Base-by-base conservation (phyloP, 2,329 filamentous ascomycete genomes). In the Colletotrichum sp. region DNA sequence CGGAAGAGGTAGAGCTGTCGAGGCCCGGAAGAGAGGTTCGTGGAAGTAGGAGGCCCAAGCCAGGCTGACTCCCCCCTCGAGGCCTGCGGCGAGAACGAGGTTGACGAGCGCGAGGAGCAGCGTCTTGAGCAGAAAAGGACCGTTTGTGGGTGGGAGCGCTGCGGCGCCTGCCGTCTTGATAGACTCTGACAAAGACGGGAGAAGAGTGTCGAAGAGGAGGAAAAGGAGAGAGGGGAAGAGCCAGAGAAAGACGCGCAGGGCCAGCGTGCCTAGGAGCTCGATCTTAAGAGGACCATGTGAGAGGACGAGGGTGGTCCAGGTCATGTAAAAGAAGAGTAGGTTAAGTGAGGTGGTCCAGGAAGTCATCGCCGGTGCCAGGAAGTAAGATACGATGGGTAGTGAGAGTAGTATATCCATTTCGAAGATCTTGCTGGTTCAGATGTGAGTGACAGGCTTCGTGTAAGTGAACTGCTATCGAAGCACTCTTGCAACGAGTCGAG, bases 291-390 rank as follows among this genome's bases (percentile, higher is more conserved):
- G 92, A 1, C 93, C 89, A 80, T 98, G 94, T 8, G 94, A 94
- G 5, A 96, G 87, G 52, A 98, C 92, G 36, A 98, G 89, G 0
- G 95, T 96, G 8, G 92, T 92, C 96, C 96, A 98, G 79, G 95
- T 96, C 87, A 98, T 91, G 84, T 96, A 96, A 85, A 98, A 97
- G 87, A 98, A 96, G 77, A 98, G 87, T 28, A 98, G 86, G 83
- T 97, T 98, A 78, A 98, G 88, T 2, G 93, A 96, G 2, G 95
- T 96, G 16, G 89, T 93, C 87, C 94, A 96, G 8, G 94, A 93
- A 8, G 91, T 90, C 74, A 92, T 83, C 63, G 90, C 87, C 3
- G 92, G 90, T 24, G 91, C 89, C 65, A 93, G 87, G 80, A 94
- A 88, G 80, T 93, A 94, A 32, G 93, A 94, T 55, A 95, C 85